These are phyloP conservation scores for Candida sanyiensis DNA, from an alignment of 805 yeast species.

Conservation along the genomic window DNA sequence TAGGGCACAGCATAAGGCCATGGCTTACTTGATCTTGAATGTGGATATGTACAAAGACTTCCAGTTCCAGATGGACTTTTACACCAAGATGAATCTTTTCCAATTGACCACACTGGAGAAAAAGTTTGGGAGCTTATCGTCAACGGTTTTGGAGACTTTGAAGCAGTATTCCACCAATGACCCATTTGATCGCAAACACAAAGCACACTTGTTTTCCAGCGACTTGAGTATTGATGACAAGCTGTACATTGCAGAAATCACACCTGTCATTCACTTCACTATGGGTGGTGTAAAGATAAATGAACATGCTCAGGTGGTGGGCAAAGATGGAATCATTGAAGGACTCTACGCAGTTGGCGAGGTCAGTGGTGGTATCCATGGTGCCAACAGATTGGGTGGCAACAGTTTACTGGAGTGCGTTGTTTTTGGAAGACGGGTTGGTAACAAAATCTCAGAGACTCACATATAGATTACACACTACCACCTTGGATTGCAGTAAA, in stretches of 20 bases:
- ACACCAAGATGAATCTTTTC: conserved; percentile 35
- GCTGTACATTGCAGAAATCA: conserved; percentile 45
- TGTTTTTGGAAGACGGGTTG: conserved; percentile 53
- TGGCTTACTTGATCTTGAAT: conserved; percentile 35
- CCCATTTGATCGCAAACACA: conserved; percentile 31
- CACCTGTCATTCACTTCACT: conserved; percentile 62
- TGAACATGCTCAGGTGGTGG: conserved; percentile 39
- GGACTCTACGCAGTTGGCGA: conserved; percentile 64
- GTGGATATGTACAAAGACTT: conserved; percentile 41
- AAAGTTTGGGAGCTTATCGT: conserved; percentile 22
- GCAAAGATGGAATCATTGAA: conserved; percentile 26
- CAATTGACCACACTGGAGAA: conserved; percentile 27
- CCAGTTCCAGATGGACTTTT: conserved; percentile 46
- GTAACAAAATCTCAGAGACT: conserved; percentile 18
- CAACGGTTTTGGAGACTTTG: conserved; percentile 21
- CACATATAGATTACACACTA: too few species aligned
- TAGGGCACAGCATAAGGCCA: conserved; percentile 25
- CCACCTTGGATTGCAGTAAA: too few species aligned
- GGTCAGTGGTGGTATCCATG: conserved; percentile 65
- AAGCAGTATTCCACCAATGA: conserved; percentile 22
- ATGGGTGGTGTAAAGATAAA: conserved; percentile 63
- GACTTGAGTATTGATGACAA: conserved; percentile 23
- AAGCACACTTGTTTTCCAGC: conserved; percentile 28
- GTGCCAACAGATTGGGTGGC: conserved; percentile 46
- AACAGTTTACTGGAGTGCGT: conserved; percentile 24